Evolutionary conservation across 345 rosid species (phyloP).

Genomic region (Populus ilicifolia): DNA sequence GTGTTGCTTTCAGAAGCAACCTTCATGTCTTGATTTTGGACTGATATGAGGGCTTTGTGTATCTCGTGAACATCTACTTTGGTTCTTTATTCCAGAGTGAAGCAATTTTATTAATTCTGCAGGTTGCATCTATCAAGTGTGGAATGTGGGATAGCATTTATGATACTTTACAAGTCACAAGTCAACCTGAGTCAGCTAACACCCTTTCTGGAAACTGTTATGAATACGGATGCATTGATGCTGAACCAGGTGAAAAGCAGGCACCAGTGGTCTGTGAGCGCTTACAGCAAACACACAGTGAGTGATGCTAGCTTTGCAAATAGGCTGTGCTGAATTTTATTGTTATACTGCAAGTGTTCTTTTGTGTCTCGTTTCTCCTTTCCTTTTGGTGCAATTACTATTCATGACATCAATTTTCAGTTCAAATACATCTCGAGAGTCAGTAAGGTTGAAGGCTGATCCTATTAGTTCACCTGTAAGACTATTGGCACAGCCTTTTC

Average conservation of each 20-base stretch:
- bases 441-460: too few relatives aligned
- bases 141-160: conserved; percentile 88
- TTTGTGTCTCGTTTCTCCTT: neutral
- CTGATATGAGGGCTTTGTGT: too few relatives aligned
- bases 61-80: neutral
- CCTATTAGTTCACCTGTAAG: too few relatives aligned
- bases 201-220: conserved; percentile 18
- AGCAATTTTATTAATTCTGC: conserved; percentile 14
- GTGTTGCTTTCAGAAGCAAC: too few relatives aligned
- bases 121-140: conserved; percentile 73
- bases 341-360: neutral
- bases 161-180: conserved; percentile 52
- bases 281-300: conserved; percentile 33
- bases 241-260: conserved; percentile 35
- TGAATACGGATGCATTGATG: conserved; percentile 42
- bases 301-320: conserved; percentile 26
- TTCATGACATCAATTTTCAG: neutral
- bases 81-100: neutral
- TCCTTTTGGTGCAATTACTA: neutral
- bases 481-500: too few relatives aligned
- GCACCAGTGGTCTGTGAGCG: conserved; percentile 6
- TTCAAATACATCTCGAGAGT: neutral
- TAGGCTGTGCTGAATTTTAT: conserved; percentile 4
- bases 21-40: too few relatives aligned
- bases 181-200: conserved; percentile 32